Conservation (phyloP, 73 alveolate species). For the Stentor coeruleus region DNA sequence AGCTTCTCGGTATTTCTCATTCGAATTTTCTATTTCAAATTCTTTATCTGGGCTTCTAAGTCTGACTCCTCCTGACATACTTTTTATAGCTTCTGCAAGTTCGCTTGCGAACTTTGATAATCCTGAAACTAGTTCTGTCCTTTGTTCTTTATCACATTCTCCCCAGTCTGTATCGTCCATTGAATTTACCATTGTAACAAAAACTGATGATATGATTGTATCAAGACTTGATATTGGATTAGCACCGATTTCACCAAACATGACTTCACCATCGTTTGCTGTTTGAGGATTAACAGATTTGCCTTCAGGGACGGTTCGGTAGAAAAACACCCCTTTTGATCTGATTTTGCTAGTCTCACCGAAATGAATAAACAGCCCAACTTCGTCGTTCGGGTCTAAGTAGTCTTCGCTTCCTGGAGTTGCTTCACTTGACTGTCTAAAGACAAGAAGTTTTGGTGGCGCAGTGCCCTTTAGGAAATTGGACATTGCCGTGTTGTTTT, state of each 20-base stretch:
- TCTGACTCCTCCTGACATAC: slow-evolving; percentile 53
- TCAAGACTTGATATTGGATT: slow-evolving; percentile 59
- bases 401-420: slow-evolving; percentile 20
- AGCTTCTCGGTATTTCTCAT: slow-evolving; percentile 30
- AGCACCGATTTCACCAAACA: slow-evolving; percentile 72
- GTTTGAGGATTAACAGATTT: slow-evolving; percentile 48
- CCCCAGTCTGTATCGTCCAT: slow-evolving; percentile 66
- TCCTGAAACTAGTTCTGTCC: slow-evolving; percentile 52
- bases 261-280: slow-evolving; percentile 61
- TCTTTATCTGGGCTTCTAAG: slow-evolving; percentile 44
- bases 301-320: slow-evolving; percentile 53
- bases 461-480: slow-evolving; percentile 32
- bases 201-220: slow-evolving; percentile 46
- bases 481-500: not conserved
- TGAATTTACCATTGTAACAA: slow-evolving; percentile 48
- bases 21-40: slow-evolving; percentile 38
- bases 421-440: slow-evolving; percentile 4
- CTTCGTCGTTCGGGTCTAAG: slow-evolving; percentile 8
- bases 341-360: slow-evolving; percentile 52
- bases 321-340: slow-evolving; percentile 58
- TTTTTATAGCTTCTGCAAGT: slow-evolving; percentile 64
- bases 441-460: slow-evolving; percentile 17
- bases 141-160: slow-evolving; percentile 62
- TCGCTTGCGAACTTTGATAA: slow-evolving; percentile 68
- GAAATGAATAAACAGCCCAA: not conserved